Evolutionary conservation across 139 green algal species (phyloP).

Genomic region (Volvox africanus): DNA sequence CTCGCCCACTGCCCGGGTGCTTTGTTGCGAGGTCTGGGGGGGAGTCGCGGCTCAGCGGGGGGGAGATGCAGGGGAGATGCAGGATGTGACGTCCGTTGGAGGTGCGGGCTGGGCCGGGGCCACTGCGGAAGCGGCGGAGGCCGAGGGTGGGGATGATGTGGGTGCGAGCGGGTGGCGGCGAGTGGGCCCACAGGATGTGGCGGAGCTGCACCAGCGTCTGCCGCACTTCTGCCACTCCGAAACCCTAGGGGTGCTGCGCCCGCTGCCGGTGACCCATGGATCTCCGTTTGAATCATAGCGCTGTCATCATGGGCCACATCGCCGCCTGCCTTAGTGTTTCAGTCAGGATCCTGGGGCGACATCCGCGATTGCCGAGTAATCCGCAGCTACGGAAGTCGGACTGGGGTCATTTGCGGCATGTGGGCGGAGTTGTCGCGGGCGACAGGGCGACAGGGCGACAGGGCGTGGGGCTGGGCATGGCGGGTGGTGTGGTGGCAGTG

Average conservation of each 20-base stretch:
- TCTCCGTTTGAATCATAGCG: too few species aligned
- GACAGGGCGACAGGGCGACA: too few species aligned
- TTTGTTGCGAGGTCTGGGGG: constrained; percentile 43
- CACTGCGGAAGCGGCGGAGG: not conserved
- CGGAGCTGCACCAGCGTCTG: constrained; percentile 19
- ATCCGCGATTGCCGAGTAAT: too few species aligned
- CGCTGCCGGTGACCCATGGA: not conserved
- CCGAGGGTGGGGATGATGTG: not conserved
- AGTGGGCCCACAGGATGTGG: not conserved
- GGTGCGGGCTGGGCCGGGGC: not conserved
- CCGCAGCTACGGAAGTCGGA: too few species aligned
- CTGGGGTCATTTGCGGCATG: too few species aligned
- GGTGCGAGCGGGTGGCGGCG: not conserved
- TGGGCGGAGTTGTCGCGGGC: too few species aligned
- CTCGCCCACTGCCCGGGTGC: not conserved
- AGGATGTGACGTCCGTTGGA: not conserved
- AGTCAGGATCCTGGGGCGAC: too few species aligned
- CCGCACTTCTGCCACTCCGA: constrained; percentile 46
- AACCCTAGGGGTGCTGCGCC: constrained; percentile 19
- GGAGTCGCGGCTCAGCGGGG: too few species aligned
- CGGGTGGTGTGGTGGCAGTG: too few species aligned
- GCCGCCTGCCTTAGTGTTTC: too few species aligned
- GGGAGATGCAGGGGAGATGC: not conserved
- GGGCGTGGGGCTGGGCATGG: too few species aligned
- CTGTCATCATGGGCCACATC: too few species aligned